Conservation (phyloP, 192 early-diverging fungal genomes). For the Podila clonocystis region DNA sequence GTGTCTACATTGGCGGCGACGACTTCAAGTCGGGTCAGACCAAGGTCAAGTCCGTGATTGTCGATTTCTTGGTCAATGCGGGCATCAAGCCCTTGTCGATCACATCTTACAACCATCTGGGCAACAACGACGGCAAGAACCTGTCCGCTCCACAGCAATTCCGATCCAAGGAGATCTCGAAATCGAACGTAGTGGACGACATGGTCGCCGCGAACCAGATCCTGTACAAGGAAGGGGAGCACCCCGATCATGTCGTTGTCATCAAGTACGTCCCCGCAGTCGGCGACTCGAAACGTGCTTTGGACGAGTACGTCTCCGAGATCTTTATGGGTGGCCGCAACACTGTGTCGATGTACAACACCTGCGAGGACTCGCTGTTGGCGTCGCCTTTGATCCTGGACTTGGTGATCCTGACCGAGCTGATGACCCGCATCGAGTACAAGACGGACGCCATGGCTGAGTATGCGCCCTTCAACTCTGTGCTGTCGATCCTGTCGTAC, state of each 20-base stretch:
- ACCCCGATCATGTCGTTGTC: constrained; percentile 84
- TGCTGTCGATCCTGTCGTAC: constrained; percentile 87
- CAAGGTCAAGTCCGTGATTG: constrained; percentile 99
- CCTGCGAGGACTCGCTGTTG: constrained; percentile 98
- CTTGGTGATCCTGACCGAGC: constrained; percentile 92
- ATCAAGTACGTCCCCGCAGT: constrained; percentile 99
- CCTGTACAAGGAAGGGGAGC: constrained; percentile 84
- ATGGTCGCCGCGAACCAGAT: constrained; percentile 97
- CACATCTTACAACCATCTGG: constrained; percentile 97
- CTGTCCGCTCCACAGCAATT: constrained; percentile 97
- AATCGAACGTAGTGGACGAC: constrained; percentile 98
- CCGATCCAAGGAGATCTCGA: constrained; percentile 99
- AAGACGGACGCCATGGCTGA: constrained; percentile 77
- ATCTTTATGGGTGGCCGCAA: constrained; percentile 98
- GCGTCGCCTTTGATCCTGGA: constrained; percentile 98
- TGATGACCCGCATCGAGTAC: constrained; percentile 97
- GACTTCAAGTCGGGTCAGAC: constrained; percentile 99
- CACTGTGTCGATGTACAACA: constrained; percentile 98
- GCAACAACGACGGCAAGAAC: constrained; percentile 99
- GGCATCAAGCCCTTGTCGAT: constrained; percentile 98
- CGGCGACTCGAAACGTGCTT: constrained; percentile 96
- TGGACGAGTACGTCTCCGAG: constrained; percentile 98
- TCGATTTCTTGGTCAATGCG: constrained; percentile 98
- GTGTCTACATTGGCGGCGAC: constrained; percentile 96
- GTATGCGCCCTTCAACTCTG: constrained; percentile 92